Base-by-base conservation (phyloP, 441 rosid genomes). In the Eruca vesicaria region DNA sequence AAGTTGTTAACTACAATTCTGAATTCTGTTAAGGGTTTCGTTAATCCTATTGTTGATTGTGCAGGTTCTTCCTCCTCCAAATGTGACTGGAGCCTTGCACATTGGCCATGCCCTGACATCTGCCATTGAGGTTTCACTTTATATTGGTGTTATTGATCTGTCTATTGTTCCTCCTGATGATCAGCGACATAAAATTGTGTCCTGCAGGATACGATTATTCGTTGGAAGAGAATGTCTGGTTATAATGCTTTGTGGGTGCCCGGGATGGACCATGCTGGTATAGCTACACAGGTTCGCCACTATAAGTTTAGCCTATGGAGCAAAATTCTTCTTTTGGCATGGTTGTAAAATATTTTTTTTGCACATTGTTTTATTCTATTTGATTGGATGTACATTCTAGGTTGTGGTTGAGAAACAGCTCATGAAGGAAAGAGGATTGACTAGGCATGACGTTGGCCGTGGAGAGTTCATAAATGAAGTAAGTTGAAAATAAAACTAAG, bases 51-150 rank as follows among this genome's bases (percentile, higher is more conserved):
- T 8, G 50, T 33, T 68, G 45, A 55, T 79, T 74, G 53, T 81
- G 72, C 84, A 95, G 99, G 95, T 96, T 83, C 86, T 96, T 55
- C 98, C 99, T 63, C 99, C 99, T 60, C 99, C 99, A 70, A 96
- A 96, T 83, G 99, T 96, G 78, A 96, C 99, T 26, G 99, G 99
- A 55, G 97, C 95, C 52, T 77, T 96, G 36, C 99, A 96, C 74
- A 96, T 93, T 65, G 99, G 99, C 74, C 99, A 93, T 83, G 99
- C 99, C 35, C 93, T 96, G 33, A 93, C 99, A 19, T 74, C 90
- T 73, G 93, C 98, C 35, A 73, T 96, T 53, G 84, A 95, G 98
- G 99, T 92, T 77, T 50, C 19, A 21, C 31, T 59, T 28, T 52
- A 56, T 21, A 56, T 66, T 52, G 45, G 20, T 66, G 80, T 69